Base-by-base conservation (phyloP, 1,284 basidiomycete genomes). In the Marasmius oreades region DNA sequence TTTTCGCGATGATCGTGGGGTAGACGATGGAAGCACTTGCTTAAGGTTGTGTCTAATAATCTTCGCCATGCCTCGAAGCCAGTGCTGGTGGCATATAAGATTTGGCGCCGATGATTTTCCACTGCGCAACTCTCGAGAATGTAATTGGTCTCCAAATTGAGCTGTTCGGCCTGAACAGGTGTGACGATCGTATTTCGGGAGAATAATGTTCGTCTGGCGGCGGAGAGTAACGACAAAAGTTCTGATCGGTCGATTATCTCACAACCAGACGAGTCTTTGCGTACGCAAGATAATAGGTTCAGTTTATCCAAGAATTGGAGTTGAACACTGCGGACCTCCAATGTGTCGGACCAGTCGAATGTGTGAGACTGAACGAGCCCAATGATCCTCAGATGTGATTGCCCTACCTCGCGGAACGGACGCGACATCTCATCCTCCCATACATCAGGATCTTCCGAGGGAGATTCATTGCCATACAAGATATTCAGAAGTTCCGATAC, bases 331-430 rank as follows among this genome's bases (percentile, higher is more conserved):
- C 80, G 72, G 1, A 87, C 80, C 1, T 74, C 66, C 45, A 92
- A 72, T 54, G 82, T 83, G 69, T 98, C 95, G 18, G 80, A 80
- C 93, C 94, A 98, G 58, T 90, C 86, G 64, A 97, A 90, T 68
- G 90, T 86, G 60, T 98, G 76, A 0, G 90, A 90, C 65, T 91
- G 88, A 42, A 97, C 78, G 51, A 95, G 82, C 68, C 95, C 93
- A 63, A 97, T 87, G 68, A 98, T 86, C 20, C 90, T 80, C 61
- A 93, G 78, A 56, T 92, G 84, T 0, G 88, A 86, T 67, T 95
- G 93, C 0, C 90, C 88, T 52, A 90, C 77, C 57, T 88, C 88
- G 42, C 75, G 81, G 75, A 89, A 91, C 0, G 79, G 78, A 55
- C 73, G 74, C 65, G 83, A 76, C 1, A 77, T 65, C 42, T 79